phyloP scores from a whole-genome alignment of 2,329 filamentous ascomycete species.

The Fusarium sororula region DNA sequence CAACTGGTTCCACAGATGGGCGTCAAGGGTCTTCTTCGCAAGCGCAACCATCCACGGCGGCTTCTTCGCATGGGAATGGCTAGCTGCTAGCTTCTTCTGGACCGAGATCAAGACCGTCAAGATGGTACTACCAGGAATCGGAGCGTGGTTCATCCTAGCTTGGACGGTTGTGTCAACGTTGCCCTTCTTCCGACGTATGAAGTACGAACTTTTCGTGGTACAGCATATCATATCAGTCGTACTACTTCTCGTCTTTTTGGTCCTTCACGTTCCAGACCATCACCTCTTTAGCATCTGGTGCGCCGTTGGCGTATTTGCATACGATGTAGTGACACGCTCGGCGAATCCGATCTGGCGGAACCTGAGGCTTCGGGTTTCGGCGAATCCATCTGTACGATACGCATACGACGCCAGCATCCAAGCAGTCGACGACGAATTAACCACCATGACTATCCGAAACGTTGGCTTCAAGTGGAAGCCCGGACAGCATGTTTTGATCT shows the following conservation, averaged over 20 bases:
- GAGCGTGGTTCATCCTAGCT: constrained; percentile 38
- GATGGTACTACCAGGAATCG: constrained; percentile 41
- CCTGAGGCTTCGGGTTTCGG: constrained; percentile 28
- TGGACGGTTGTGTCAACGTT: constrained; percentile 40
- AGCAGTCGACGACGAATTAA: constrained; percentile 35
- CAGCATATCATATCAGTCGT: constrained; percentile 40
- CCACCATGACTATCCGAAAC: constrained; percentile 32
- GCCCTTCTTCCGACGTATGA: constrained; percentile 37
- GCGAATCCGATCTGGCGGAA: constrained; percentile 42
- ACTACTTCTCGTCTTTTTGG: constrained; percentile 31
- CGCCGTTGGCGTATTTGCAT: constrained; percentile 38
- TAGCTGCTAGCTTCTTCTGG: constrained; percentile 40
- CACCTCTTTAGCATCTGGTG: constrained; percentile 44
- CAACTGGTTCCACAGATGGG: constrained; percentile 42
- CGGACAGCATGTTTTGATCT: constrained; percentile 41
- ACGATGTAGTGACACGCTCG: constrained; percentile 40
- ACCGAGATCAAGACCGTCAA: constrained; percentile 37
- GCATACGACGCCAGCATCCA: constrained; percentile 31
- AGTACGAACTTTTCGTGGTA: constrained; percentile 43
- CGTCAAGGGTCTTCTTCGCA: constrained; percentile 34
- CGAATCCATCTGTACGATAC: constrained; percentile 18
- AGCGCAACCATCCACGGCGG: constrained; percentile 40
- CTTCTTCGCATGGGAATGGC: constrained; percentile 39
- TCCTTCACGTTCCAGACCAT: constrained; percentile 40
- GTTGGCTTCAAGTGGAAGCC: constrained; percentile 37